Conservation (phyloP, 2,329 filamentous ascomycete genomes). For the Fusarium sp. region DNA sequence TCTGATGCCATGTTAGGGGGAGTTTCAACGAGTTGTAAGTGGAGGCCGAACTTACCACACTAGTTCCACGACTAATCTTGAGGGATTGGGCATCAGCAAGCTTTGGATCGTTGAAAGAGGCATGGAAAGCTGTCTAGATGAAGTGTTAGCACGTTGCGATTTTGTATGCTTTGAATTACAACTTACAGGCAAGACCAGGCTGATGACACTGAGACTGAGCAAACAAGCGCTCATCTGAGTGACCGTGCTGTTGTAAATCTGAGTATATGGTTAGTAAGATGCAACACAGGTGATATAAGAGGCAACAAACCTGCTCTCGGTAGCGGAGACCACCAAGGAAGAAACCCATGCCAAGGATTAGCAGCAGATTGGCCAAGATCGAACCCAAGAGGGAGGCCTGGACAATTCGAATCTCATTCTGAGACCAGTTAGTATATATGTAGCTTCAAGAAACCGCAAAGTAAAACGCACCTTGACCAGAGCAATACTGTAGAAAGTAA, state of each 20-base stretch:
- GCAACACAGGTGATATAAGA: no score
- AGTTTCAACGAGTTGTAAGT: not conserved
- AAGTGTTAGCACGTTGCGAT: constrained; percentile 52
- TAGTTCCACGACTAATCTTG: constrained; percentile 88
- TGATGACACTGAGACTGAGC: constrained; percentile 88
- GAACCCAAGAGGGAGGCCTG: constrained; percentile 90
- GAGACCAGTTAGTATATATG: not conserved
- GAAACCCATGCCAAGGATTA: constrained; percentile 93
- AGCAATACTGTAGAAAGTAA: constrained; percentile 67
- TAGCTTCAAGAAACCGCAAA: not conserved
- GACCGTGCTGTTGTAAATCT: constrained; percentile 93
- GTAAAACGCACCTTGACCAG: constrained; percentile 65
- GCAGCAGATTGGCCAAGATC: constrained; percentile 84
- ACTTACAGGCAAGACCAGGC: constrained; percentile 79
- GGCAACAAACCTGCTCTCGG: constrained; percentile 73
- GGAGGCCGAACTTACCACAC: constrained; percentile 66
- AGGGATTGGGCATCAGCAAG: constrained; percentile 75
- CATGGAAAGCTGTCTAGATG: constrained; percentile 82
- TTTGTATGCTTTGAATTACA: not conserved
- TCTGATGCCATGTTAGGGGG: constrained; percentile 7
- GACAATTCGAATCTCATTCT: constrained; percentile 86
- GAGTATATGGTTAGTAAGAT: not conserved
- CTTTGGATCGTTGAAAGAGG: constrained; percentile 72
- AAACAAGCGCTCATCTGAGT: constrained; percentile 96
- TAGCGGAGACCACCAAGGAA: constrained; percentile 84